Percentiles rank a stretch among this genome's conserved stretches.
These are phyloP conservation scores for Sonneratia alba DNA, from an alignment of 345 rosid genomes.

Conservation along the genomic window DNA sequence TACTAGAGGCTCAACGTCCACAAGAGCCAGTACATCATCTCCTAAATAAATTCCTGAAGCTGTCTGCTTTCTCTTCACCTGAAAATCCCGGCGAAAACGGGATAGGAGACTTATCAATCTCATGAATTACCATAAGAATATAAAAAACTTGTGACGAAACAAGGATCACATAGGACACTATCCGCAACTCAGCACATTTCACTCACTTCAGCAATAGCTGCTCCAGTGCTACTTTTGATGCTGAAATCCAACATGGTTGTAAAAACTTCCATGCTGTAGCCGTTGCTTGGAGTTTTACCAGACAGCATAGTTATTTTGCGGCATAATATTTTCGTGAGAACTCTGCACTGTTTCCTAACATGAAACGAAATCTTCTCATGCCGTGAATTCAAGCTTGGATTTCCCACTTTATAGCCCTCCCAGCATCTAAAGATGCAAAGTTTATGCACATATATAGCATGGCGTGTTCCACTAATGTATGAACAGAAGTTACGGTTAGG, in stretches of 20 bases:
- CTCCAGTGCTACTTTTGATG: constrained; percentile 18
- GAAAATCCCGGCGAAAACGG: constrained; percentile 7
- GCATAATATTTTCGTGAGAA: constrained; percentile 8
- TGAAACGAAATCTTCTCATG: constrained; percentile 27
- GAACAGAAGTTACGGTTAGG: background rate
- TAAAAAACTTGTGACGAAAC: background rate
- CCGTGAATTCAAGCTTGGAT: background rate
- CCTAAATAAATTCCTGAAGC: constrained; percentile 33
- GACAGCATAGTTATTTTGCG: constrained; percentile 17
- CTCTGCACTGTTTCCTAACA: constrained; percentile 15
- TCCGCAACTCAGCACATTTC: too few species aligned
- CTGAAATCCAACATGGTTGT: constrained; percentile 20
- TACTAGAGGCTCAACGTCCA: constrained; percentile 30
- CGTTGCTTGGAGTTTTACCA: constrained; percentile 6
- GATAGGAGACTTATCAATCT: background rate
- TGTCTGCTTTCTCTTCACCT: constrained; percentile 49
- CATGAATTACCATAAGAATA: background rate
- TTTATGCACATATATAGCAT: constrained; percentile 14
- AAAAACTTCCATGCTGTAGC: constrained; percentile 8
- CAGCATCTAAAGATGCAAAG: constrained; percentile 17
- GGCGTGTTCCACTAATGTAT: background rate
- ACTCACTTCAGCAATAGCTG: constrained; percentile 30
- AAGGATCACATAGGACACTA: too few species aligned
- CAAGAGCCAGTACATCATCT: constrained; percentile 37
- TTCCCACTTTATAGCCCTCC: constrained; percentile 26